Conservation (phyloP, 306 rosid species). For the Cucurbita ficifolia region DNA sequence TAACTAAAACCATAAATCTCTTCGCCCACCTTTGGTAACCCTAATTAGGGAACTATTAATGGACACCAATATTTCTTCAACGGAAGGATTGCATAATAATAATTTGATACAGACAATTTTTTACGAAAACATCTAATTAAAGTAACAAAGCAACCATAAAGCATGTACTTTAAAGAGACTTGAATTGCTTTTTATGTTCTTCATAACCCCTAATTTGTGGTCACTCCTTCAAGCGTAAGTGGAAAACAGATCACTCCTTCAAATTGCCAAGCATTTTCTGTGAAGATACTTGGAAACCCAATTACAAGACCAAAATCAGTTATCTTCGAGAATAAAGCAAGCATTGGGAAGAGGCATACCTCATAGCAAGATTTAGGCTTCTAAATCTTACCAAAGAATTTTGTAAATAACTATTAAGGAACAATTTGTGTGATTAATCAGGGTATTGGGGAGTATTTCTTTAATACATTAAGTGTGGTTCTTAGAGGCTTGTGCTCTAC, state of each 20-base stretch:
- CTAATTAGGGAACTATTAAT: not conserved
- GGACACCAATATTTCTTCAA: not conserved
- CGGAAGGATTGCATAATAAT: not conserved
- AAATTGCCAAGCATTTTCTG: not conserved
- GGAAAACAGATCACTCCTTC: not conserved
- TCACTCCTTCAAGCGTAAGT: not conserved
- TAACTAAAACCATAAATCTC: not conserved
- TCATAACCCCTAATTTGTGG: not conserved
- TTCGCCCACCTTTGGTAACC: not conserved
- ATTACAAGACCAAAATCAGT: not conserved
- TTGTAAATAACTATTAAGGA: not conserved
- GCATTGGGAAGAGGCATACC: not conserved
- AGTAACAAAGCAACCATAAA: not conserved
- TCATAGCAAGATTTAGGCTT: not conserved
- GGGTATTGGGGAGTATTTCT: not conserved
- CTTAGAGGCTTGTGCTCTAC: not conserved
- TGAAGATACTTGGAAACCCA: not conserved
- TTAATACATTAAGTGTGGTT: not conserved
- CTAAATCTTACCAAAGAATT: not conserved
- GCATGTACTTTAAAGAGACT: not conserved
- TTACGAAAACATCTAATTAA: not conserved
- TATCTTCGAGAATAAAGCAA: not conserved
- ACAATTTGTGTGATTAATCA: not conserved
- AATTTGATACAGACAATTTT: not conserved
- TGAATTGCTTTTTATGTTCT: not conserved